Conservation (phyloP, 2,329 filamentous ascomycete genomes). For the Thielaviopsis populi region DNA sequence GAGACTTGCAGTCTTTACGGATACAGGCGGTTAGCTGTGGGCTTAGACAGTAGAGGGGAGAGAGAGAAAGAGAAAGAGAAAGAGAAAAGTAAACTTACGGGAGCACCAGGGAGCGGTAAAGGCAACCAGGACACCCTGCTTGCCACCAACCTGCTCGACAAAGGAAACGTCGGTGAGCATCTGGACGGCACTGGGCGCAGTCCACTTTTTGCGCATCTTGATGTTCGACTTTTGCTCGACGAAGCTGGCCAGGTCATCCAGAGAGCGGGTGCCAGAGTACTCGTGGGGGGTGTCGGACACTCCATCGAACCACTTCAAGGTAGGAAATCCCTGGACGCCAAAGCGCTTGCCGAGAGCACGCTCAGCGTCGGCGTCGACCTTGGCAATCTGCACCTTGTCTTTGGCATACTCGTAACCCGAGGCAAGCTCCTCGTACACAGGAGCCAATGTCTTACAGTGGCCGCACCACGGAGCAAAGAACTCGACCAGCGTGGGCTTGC, state of each 20-base stretch:
- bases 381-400: slow-evolving; percentile 70
- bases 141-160: slow-evolving; percentile 58
- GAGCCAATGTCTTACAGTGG: slow-evolving; percentile 95
- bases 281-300: slow-evolving; percentile 75
- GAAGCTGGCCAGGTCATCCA: slow-evolving; percentile 71
- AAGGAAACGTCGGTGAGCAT: slow-evolving; percentile 72
- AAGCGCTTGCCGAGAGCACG: slow-evolving; percentile 71
- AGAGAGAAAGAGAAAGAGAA: neutral
- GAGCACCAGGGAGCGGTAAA: slow-evolving; percentile 99
- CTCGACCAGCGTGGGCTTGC: slow-evolving; percentile 90
- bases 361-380: slow-evolving; percentile 89
- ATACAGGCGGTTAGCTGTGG: neutral
- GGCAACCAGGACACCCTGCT: slow-evolving; percentile 83
- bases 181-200: slow-evolving; percentile 58
- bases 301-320: slow-evolving; percentile 94
- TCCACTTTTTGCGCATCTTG: slow-evolving; percentile 61
- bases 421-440: slow-evolving; percentile 84
- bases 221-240: slow-evolving; percentile 76
- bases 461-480: slow-evolving; percentile 99
- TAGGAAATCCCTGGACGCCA: slow-evolving; percentile 87
- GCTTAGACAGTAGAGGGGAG: neutral
- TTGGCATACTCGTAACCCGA: slow-evolving; percentile 54
- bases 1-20: slow-evolving; percentile 75
- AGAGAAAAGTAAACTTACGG: slow-evolving; percentile 47
- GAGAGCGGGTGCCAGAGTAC: slow-evolving; percentile 73